Evolutionary conservation across 495 filamentous ascomycete genomes (phyloP).

Genomic region (Glonium stellatum): DNA sequence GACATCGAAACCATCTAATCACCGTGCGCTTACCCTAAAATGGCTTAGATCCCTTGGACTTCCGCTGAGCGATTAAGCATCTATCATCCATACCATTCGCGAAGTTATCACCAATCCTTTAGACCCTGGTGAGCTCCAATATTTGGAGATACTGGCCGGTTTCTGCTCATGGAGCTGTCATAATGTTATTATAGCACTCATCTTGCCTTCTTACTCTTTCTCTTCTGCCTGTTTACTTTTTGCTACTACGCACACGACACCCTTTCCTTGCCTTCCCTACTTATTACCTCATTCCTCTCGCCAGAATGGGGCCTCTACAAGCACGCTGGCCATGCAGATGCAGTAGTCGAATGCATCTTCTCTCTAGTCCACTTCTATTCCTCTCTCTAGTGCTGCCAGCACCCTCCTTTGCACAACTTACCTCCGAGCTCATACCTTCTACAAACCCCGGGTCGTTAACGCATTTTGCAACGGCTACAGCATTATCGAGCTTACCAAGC

Average conservation of each 20-base stretch:
- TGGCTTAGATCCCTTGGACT: background rate
- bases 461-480: background rate
- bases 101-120: background rate
- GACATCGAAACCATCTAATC: background rate
- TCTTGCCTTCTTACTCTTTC: background rate
- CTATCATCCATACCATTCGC: background rate
- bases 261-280: background rate
- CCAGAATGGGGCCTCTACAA: slow-evolving; percentile 2
- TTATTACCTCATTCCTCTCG: background rate
- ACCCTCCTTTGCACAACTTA: slow-evolving; percentile 4
- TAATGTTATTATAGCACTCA: background rate
- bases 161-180: background rate
- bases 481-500: slow-evolving; percentile 1
- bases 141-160: too few species aligned
- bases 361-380: slow-evolving; percentile 8
- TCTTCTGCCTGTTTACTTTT: background rate
- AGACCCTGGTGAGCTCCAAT: too few species aligned
- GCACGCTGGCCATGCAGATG: background rate
- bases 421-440: background rate
- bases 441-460: background rate
- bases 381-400: slow-evolving; percentile 5
- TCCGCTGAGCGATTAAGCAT: background rate
- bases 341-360: background rate
- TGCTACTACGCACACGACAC: background rate
- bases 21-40: background rate